A percentile compares a stretch with the other conserved stretches of the same genome.
Evolutionary conservation across 2,329 filamentous ascomycete species (phyloP).

Genomic region (Hypoxylon sp.): DNA sequence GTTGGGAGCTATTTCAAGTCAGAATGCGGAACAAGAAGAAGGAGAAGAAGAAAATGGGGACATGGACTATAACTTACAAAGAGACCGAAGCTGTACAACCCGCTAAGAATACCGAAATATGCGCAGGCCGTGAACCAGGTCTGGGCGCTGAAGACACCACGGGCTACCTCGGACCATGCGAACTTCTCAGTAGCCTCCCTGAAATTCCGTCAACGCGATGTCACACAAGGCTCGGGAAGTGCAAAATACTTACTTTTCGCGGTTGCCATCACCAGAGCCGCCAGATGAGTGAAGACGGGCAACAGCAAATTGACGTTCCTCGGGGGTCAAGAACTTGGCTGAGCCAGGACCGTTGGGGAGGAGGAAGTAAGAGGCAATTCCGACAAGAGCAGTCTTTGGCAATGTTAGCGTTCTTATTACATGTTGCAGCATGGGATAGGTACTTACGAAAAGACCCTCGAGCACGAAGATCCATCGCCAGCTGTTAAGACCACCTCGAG

Average conservation of each 20-base stretch:
- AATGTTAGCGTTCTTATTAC: constrained; percentile 6
- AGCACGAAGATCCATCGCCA: constrained; percentile 72
- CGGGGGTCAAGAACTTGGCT: constrained; percentile 60
- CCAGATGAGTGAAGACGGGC: constrained; percentile 52
- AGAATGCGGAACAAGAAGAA: neutral
- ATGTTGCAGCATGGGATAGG: neutral
- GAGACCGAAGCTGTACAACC: constrained; percentile 69
- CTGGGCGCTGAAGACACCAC: constrained; percentile 67
- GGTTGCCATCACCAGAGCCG: constrained; percentile 39
- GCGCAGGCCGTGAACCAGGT: constrained; percentile 70
- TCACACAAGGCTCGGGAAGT: neutral
- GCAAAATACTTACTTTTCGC: constrained; percentile 47
- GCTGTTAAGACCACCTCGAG: constrained; percentile 59
- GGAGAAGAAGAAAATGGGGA: neutral
- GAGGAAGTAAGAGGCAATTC: constrained; percentile 58
- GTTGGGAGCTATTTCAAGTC: constrained; percentile 71
- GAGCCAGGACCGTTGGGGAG: constrained; percentile 65
- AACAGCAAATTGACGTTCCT: constrained; percentile 61
- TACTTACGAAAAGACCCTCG: constrained; percentile 61
- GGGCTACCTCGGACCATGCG: constrained; percentile 67
- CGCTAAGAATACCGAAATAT: constrained; percentile 67
- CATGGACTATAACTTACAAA: constrained; percentile 57
- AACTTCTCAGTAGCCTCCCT: constrained; percentile 58
- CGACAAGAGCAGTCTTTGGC: constrained; percentile 62
- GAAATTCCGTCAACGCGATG: constrained; percentile 26